phyloP scores from a whole-genome alignment of 2,329 filamentous ascomycete species.

The Clarireedia monteithiana region DNA sequence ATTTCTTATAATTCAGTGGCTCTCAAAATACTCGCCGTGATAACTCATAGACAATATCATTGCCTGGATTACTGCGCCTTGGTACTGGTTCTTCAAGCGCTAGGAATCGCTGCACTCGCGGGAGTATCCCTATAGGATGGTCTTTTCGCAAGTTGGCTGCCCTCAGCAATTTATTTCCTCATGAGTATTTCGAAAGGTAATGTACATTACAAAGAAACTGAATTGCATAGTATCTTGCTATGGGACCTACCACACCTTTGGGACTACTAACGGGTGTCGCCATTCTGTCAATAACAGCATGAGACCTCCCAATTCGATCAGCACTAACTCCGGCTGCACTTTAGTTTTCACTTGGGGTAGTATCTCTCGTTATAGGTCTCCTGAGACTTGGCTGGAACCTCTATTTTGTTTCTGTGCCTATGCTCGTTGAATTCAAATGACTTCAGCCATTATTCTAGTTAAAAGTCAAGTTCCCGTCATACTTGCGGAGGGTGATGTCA shows the following conservation, averaged over 20 bases:
- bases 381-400: conserved; percentile 57
- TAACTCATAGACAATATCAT: conserved; percentile 56
- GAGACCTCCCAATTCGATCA: conserved; percentile 30
- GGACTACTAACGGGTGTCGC: conserved; percentile 56
- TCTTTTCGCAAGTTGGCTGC: conserved; percentile 52
- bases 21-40: conserved; percentile 51
- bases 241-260: conserved; percentile 56
- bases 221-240: conserved; percentile 36
- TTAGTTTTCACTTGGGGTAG: conserved; percentile 56
- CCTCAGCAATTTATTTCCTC: conserved; percentile 47
- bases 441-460: conserved; percentile 57
- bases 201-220: background rate
- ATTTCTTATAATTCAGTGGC: conserved; percentile 54
- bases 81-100: conserved; percentile 52
- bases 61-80: conserved; percentile 51
- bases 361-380: conserved; percentile 49
- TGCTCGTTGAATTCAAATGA: conserved; percentile 60
- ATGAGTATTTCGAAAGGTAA: conserved; percentile 55
- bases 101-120: conserved; percentile 57
- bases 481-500: conserved; percentile 34
- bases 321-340: conserved; percentile 49
- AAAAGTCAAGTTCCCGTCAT: conserved; percentile 54
- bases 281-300: conserved; percentile 42
- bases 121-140: conserved; percentile 54
- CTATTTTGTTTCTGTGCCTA: conserved; percentile 57